phyloP scores from a whole-genome alignment of 2,329 filamentous ascomycete species.

The Tolypocladium pustulatum region DNA sequence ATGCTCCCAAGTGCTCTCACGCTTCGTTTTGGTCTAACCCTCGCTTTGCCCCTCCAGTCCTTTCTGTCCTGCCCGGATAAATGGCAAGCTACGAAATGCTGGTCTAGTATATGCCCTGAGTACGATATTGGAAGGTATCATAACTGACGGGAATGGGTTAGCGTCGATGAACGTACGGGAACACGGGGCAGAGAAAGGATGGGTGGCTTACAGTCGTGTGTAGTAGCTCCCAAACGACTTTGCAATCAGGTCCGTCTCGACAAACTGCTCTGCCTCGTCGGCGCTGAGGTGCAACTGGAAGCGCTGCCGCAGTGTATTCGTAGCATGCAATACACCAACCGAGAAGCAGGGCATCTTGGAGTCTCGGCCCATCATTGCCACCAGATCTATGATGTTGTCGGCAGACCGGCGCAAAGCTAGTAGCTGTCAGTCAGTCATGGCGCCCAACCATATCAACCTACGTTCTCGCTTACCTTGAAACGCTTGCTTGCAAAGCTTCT shows the following conservation, averaged over 20 bases:
- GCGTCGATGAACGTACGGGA: neutral
- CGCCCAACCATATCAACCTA: no score
- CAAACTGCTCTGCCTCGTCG: conserved; percentile 71
- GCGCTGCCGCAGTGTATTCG: conserved; percentile 57
- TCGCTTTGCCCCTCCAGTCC: neutral
- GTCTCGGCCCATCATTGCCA: conserved; percentile 74
- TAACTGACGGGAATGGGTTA: conserved; percentile 40
- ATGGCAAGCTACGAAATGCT: neutral
- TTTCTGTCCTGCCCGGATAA: neutral
- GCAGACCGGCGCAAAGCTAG: conserved; percentile 64
- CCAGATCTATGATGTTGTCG: conserved; percentile 70
- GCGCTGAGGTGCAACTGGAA: conserved; percentile 77
- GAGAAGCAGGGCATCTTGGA: conserved; percentile 80
- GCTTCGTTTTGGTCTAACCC: neutral
- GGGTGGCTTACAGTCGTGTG: conserved; percentile 67
- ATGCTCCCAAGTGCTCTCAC: neutral
- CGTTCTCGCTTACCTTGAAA: conserved; percentile 55
- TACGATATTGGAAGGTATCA: conserved; percentile 80
- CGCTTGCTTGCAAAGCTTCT: conserved; percentile 68
- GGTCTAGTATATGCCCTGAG: conserved; percentile 70
- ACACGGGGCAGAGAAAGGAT: no score
- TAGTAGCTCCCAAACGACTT: conserved; percentile 84
- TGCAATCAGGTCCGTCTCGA: conserved; percentile 66
- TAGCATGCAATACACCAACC: conserved; percentile 61
- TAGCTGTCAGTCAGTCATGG: neutral